Percentiles rank a stretch among this genome's conserved stretches.
These are phyloP conservation scores for Cyclanthera cordifolia DNA, from an alignment of 306 rosid genomes.

Conservation along the genomic window DNA sequence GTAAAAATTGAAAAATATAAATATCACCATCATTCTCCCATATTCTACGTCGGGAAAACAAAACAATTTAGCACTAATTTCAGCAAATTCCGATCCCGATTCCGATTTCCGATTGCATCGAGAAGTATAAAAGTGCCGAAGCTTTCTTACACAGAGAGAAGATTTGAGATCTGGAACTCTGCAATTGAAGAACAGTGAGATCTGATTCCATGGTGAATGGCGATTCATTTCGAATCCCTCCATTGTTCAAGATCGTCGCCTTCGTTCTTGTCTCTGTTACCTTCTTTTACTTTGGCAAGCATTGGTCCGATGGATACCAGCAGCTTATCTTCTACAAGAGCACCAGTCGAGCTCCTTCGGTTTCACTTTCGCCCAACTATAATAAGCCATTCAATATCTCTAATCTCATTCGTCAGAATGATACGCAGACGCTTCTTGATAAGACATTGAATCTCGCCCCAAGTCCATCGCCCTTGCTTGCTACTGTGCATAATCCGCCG, in stretches of 20 bases:
- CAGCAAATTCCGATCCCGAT: not conserved
- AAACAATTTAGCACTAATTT: not conserved
- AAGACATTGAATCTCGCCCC: conserved; percentile 14
- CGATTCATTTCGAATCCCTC: conserved; percentile 28
- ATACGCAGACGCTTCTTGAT: conserved; percentile 15
- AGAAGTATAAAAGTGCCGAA: not conserved
- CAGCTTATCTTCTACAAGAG: conserved; percentile 66
- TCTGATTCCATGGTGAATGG: conserved; percentile 15
- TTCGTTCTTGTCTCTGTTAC: conserved; percentile 37
- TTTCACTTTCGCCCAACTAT: conserved; percentile 52
- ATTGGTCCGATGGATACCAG: conserved; percentile 56
- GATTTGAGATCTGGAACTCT: conserved; percentile 14
- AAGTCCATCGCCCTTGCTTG: conserved; percentile 9
- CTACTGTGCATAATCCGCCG: no score
- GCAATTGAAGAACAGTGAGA: conserved; percentile 18
- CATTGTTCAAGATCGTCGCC: conserved; percentile 31
- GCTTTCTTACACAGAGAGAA: not conserved
- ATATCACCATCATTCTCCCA: not conserved
- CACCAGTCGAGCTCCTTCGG: conserved; percentile 20
- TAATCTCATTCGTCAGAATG: conserved; percentile 23
- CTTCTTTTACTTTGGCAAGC: conserved; percentile 71
- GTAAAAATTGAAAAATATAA: no score
- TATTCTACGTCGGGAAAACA: not conserved
- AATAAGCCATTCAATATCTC: conserved; percentile 37
- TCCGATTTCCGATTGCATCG: not conserved